Base-by-base conservation (phyloP, 2,329 filamentous ascomycete species). In the Aspergillus fumigatus region DNA sequence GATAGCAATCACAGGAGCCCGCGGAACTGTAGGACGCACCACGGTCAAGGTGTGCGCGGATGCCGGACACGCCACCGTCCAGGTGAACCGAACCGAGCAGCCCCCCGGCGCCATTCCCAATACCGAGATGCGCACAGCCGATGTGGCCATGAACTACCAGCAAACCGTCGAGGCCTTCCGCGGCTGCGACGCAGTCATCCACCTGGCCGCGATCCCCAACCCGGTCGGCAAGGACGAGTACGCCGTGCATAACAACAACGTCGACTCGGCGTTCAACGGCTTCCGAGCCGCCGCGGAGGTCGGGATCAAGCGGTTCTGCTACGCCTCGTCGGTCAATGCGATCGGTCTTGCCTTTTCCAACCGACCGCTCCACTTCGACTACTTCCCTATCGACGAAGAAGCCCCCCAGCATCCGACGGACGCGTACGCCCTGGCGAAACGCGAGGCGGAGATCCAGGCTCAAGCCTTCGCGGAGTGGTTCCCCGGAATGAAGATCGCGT, bases 1-100 rank as follows among this genome's bases (percentile, higher is more conserved):
- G 70, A 76, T 69, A 69, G 76, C 75, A 58, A 77, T 67, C 67
- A 78, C 70, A 52, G 68, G 69, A 58, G 73, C 56, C 64, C 72
- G 68, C 67, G 67, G 73, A 63, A 68, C 62, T 25, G 69, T 71
- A 51, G 68, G 68, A 48, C 57, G 61, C 40, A 64, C 63, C 23
- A 59, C 68, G 21, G 70, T 73, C 48, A 67, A 70, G 59, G 54
- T 67, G 7, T 70, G 66, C 53, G 64, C 70, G 7, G 58, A 70
- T 7, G 63, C 67, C 48, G 71, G 69, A 47, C 67, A 73, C 58
- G 38, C 63, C 14, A 73, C 67, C 3, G 67, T 74, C 1, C 69
- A 74, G 55, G 65, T 75, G 41, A 67, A 75, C 54, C 67, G 69
- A 11, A 69, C 70, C 2, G 60, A 68, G 1, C 27, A 61, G 69